Evolutionary conservation across 305 asterid species (phyloP), one percentile per base, ranked within the genome.

Genomic region (Fraxinus sp.): DNA sequence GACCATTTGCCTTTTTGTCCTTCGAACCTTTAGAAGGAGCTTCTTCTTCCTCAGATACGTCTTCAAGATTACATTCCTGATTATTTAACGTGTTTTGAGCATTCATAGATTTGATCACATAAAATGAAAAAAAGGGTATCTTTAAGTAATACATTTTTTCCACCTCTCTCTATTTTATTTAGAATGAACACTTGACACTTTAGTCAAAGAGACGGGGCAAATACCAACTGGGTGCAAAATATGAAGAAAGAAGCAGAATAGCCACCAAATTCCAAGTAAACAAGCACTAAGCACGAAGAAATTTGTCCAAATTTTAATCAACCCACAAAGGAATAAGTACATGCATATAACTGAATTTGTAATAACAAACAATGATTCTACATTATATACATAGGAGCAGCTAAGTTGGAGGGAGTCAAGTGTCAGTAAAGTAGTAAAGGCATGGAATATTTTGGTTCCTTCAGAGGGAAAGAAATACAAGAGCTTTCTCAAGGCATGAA

Each of bases 31-130:
- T 96, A 76, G 96, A 36, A 72, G 99, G 93, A 86, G 94, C 87
- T 90, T 92, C 98, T 55, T 90, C 94, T 7, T 92, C 98, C 39
- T 94, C 97, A 70, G 91, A 22, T 77, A 90, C 84, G 84, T 96
- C 99, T 88, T 96, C 98, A 84, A 96, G 90, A 88, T 91, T 92
- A 88, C 99, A 96, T 77, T 96, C 99, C 99, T 96, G 94, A 79
- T 70, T 5, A 62, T 32, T 71, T 30, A 78, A 73, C 33, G 70
- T 28, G 59, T 14, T 62, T 24, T 77, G 57, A 83, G 82, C 74
- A 28, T 68, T 68, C 75, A 75, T 22, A 59, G 24, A 80, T 79
- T 37, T 79, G 75, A 73, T 77, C 81, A 81, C 26, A 7, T 73
- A 26, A 55, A 59, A 72, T 30, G 66, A 20, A 52, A 36, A 52